Conservation (phyloP, 192 early-diverging fungal species). For the Linderina pennispora region DNA sequence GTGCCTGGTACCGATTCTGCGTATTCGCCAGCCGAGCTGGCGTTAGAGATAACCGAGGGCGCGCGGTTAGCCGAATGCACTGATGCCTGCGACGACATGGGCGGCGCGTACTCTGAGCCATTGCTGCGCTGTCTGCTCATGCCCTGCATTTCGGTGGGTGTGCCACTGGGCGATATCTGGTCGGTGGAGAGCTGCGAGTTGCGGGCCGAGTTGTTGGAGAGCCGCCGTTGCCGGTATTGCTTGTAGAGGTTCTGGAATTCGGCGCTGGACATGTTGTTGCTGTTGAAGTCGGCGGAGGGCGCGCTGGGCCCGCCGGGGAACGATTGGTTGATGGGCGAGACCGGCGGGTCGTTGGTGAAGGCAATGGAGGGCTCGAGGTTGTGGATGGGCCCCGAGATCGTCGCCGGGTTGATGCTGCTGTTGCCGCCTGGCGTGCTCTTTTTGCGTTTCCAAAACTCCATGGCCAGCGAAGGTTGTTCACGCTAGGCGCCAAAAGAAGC, state of each 20-base stretch:
- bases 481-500: too few relatives aligned
- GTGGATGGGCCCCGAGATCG: slow-evolving; percentile 45
- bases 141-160: not conserved
- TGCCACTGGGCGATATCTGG: not conserved
- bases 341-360: slow-evolving; percentile 6
- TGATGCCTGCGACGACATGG: not conserved
- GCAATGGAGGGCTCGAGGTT: slow-evolving; percentile 16
- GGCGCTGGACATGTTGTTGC: slow-evolving; percentile 9
- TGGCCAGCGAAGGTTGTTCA: slow-evolving; percentile 4
- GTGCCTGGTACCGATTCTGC: too few relatives aligned
- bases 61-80: not conserved
- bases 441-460: slow-evolving; percentile 49
- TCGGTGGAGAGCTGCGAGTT: slow-evolving; percentile 33
- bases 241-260: slow-evolving; percentile 42
- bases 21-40: slow-evolving; percentile 7
- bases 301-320: too few relatives aligned
- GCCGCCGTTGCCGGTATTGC: slow-evolving; percentile 39
- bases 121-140: slow-evolving; percentile 24
- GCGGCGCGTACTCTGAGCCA: slow-evolving; percentile 12
- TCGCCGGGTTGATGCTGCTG: slow-evolving; percentile 19
- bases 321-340: not conserved
- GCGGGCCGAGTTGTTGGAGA: slow-evolving; percentile 32
- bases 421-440: slow-evolving; percentile 17
- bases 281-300: not conserved
- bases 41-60: slow-evolving; percentile 4